Evolutionary conservation across 179 eudicot genomes (phyloP), one percentile per base, ranked within the genome.

Genomic region (Silene coronaria): DNA sequence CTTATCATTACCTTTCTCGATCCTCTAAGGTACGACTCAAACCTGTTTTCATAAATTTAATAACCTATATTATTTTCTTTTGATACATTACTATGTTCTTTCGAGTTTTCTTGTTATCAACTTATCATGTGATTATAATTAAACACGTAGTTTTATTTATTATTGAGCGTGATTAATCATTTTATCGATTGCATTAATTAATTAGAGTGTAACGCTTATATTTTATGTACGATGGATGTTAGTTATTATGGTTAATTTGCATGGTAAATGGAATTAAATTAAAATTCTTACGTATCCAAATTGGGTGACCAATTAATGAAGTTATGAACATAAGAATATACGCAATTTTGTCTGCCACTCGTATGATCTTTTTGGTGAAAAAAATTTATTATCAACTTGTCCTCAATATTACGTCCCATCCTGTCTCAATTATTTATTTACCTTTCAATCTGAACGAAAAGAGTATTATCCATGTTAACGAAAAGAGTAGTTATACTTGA

Each of bases 1-100:
- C 97, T n/a, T 94, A 90, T 72, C 98, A 94, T 58, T 94, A 83
- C 71, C 88, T 94, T 80, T 92, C 96, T 22, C 77, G 91, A 4
- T 77, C 80, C 79, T 90, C 98, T 57, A 94, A 92, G 96, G 97
- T 94, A 51, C 4, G 61, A 0, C 8, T 38, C 45, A 38, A 12
- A 38, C 45, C 45, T 12, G 45, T 38, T 38, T 34, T 0, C 42
- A 34, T 34, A n/a, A 28, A 28, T 28, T 28, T 28, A 28, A 28
- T 3, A 28, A 28, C 32, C 32, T 28, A n/a, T n/a, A n/a, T n/a
- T n/a, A n/a, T n/a, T n/a, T n/a, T n/a, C n/a, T n/a, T n/a, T n/a
- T n/a, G n/a, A n/a, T n/a, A n/a, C n/a, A n/a, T n/a, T n/a, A n/a
- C n/a, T n/a, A n/a, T n/a, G n/a, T n/a, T n/a, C n/a, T n/a, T n/a